Percentiles rank a stretch among this genome's conserved stretches.
Evolutionary conservation across 768 basidiomycete species (phyloP).

Genomic region (Chalciporus sphaerocephalus): DNA sequence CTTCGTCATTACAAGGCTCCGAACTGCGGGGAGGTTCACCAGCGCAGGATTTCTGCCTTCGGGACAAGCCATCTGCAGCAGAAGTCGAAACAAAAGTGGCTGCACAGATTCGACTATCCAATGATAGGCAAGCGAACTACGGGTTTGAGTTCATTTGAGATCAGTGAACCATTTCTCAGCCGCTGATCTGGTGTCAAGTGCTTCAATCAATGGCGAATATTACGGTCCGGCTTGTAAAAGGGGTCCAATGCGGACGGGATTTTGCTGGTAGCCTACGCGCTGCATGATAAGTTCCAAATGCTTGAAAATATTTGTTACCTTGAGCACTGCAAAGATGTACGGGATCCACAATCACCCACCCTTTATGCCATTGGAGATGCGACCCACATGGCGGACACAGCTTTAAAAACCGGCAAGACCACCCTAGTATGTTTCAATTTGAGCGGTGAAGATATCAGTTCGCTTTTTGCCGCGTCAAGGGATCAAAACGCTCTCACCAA

Average conservation of each 20-base stretch:
- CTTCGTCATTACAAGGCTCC: neutral
- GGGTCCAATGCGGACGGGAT: neutral
- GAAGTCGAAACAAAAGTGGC: neutral
- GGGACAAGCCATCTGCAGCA: neutral
- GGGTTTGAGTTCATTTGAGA: neutral
- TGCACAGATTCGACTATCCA: neutral
- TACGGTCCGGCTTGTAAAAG: neutral
- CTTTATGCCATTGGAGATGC: neutral
- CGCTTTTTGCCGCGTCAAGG: neutral
- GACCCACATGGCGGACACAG: neutral
- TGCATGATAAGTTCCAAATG: neutral
- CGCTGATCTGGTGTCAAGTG: neutral
- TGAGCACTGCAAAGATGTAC: neutral
- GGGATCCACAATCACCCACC: no score
- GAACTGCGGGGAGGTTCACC: neutral
- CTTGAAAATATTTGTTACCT: neutral
- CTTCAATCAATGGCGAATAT: neutral
- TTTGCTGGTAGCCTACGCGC: neutral
- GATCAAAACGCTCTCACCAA: neutral
- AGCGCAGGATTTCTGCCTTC: neutral
- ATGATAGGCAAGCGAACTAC: no score
- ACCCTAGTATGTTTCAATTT: neutral
- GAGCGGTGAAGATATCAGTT: neutral
- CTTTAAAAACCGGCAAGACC: slow-evolving; percentile 2
- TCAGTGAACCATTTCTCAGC: neutral